Base-by-base conservation (phyloP, 768 basidiomycete species). In the Leccinum arenicola region DNA sequence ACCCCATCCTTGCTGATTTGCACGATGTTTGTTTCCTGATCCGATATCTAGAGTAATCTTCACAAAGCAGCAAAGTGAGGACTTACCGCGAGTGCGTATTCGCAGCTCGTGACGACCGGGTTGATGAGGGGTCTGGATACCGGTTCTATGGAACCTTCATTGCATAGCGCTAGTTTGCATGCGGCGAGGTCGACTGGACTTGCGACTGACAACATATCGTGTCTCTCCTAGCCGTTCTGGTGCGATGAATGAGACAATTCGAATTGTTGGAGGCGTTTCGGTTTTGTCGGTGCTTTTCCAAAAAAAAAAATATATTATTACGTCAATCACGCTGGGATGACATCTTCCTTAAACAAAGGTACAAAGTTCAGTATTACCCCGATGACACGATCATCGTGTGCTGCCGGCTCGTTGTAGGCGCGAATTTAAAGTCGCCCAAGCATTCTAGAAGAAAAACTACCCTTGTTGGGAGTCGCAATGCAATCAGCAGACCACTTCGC, bases 1-100 rank as follows among this genome's bases (percentile, higher is more conserved):
- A 91, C 80, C n/a, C 87, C 87, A 7, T 78, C 73, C 21, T 81
- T 78, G 68, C 84, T 80, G 55, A 90, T 77, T 33, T 76, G 75
- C 9, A 89, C 87, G 19, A 89, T 62, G 62, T 82, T 76, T 2
- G 84, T 86, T 61, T 77, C 76, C 89, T 91, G 69, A 38, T 27
- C 19, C 35, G 17, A 61, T 17, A n/a, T 55, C 17, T 10, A 52
- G 31, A n/a, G 47, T 17, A 21, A 33, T 3, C 14, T 14, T 14
- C 12, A 48, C 33, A 21, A 23, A 52, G 43, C 33, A 25, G 17
- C 8, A 27, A 33, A 38, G 15, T 1, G 9, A 38, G 15, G 25
- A 73, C 76, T 43, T 60, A 88, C 88, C 68, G 80, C 71, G 64
- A 84, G 81, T 1, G 84, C 84, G 66, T 77, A 83, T 65, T 84